Conservation (phyloP, 768 basidiomycete genomes). For the Amanita subjunquillea region DNA sequence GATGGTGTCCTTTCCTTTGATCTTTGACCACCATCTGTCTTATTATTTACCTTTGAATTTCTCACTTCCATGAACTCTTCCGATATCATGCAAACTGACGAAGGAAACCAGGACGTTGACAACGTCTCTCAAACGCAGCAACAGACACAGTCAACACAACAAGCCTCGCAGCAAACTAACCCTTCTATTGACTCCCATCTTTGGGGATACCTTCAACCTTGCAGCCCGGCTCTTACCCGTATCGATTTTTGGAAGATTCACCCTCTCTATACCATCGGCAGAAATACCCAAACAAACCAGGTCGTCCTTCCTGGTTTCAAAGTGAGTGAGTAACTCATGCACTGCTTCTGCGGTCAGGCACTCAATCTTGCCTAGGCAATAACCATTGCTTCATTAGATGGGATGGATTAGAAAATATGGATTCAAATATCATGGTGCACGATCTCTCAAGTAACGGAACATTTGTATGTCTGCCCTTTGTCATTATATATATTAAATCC, state of each 20-base stretch:
- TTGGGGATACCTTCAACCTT: constrained; percentile 69
- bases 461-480: constrained; percentile 33
- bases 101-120: constrained; percentile 15
- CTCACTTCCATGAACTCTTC: not conserved
- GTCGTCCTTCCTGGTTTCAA: constrained; percentile 59
- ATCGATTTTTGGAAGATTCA: constrained; percentile 53
- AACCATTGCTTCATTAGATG: constrained; percentile 47
- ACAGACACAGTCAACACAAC: constrained; percentile 36
- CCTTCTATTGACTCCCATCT: constrained; percentile 30
- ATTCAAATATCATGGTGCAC: constrained; percentile 33
- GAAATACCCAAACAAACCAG: constrained; percentile 35
- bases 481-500: not conserved
- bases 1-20: not conserved
- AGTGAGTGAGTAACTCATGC: constrained; percentile 47
- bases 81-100: constrained; percentile 11
- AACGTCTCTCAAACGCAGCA: constrained; percentile 14
- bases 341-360: constrained; percentile 2
- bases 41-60: not conserved
- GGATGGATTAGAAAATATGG: constrained; percentile 39
- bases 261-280: constrained; percentile 42
- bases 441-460: constrained; percentile 71
- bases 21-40: not conserved
- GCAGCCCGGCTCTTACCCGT: constrained; percentile 36
- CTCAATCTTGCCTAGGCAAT: constrained; percentile 30
- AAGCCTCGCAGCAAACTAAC: constrained; percentile 25